phyloP scores from a whole-genome alignment of 2,329 filamentous ascomycete genomes.

The Orbilia ellipsospora region DNA sequence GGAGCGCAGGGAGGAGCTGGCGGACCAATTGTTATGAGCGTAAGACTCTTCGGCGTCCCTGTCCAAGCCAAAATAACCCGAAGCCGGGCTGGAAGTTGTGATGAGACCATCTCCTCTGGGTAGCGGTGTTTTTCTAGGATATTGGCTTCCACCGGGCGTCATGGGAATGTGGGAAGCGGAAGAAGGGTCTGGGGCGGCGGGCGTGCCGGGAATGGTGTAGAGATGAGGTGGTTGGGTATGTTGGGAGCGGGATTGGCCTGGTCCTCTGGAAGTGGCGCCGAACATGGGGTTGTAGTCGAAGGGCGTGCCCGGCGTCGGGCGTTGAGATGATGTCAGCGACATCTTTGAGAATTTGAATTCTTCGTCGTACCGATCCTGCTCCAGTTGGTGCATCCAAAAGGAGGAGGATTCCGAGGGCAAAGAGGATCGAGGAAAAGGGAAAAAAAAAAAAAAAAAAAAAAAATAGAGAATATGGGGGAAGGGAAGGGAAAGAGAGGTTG shows the following conservation, averaged over 20 bases:
- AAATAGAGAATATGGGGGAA: no score
- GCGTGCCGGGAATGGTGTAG: conserved; percentile 54
- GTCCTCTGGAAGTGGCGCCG: conserved; percentile 6
- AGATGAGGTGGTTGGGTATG: conserved; percentile 51
- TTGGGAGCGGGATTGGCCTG: conserved; percentile 36
- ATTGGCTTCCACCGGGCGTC: conserved; percentile 36
- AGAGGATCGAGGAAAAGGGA: background rate
- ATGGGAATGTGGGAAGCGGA: conserved; percentile 41
- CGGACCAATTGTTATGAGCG: conserved; percentile 59
- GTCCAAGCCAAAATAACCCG: conserved; percentile 59
- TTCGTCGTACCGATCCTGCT: conserved; percentile 33
- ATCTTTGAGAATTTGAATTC: conserved; percentile 54
- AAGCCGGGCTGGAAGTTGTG: conserved; percentile 40
- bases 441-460: background rate
- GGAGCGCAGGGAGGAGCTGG: conserved; percentile 58
- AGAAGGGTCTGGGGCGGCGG: conserved; percentile 26
- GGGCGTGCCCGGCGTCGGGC: conserved; percentile 48
- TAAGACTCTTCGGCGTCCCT: conserved; percentile 57
- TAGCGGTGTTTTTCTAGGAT: conserved; percentile 44
- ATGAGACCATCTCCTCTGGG: conserved; percentile 28
- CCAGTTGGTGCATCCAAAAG: conserved; percentile 19
- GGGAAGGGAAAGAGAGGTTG: no score
- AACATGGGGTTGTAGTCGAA: conserved; percentile 51
- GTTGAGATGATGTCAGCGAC: conserved; percentile 55
- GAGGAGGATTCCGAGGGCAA: background rate